Conservation (phyloP, 768 basidiomycete genomes). For the Ramaria sp. region DNA sequence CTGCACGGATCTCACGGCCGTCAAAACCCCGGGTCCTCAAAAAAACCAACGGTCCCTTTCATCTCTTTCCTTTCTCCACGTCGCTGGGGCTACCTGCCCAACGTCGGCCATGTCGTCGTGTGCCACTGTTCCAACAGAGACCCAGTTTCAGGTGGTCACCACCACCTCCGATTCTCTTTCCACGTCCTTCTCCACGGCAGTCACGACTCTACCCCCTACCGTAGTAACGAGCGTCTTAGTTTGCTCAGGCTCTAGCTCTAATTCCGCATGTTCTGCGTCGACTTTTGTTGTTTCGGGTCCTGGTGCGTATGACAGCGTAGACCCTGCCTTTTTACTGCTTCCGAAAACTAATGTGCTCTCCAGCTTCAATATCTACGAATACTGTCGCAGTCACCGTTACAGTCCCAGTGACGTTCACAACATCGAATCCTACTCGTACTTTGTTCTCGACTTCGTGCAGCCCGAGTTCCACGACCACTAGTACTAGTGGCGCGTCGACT, state of each 20-base stretch:
- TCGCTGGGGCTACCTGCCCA: neutral
- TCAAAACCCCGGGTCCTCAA: neutral
- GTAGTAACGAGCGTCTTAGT: neutral
- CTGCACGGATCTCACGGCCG: no score
- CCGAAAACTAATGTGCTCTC: neutral
- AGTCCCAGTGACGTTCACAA: neutral
- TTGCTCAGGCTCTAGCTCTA: neutral
- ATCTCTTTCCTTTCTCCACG: neutral
- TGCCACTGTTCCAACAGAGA: neutral
- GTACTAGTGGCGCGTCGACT: neutral
- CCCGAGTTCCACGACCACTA: neutral
- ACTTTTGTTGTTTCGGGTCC: no score
- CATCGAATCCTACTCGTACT: neutral
- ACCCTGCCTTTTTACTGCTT: neutral
- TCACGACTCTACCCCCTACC: neutral
- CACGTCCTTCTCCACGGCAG: neutral
- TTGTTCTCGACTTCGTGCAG: slow-evolving; percentile 2
- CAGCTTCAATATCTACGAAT: neutral
- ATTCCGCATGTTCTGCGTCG: neutral
- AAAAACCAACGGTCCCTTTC: neutral
- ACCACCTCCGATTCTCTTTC: neutral
- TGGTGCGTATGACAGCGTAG: no score
- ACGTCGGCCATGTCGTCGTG: slow-evolving; percentile 1
- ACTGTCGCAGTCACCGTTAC: neutral
- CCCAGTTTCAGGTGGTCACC: neutral